Evolutionary conservation across 2,329 filamentous ascomycete species (phyloP).

Genomic region (Colletotrichum spaethianum): DNA sequence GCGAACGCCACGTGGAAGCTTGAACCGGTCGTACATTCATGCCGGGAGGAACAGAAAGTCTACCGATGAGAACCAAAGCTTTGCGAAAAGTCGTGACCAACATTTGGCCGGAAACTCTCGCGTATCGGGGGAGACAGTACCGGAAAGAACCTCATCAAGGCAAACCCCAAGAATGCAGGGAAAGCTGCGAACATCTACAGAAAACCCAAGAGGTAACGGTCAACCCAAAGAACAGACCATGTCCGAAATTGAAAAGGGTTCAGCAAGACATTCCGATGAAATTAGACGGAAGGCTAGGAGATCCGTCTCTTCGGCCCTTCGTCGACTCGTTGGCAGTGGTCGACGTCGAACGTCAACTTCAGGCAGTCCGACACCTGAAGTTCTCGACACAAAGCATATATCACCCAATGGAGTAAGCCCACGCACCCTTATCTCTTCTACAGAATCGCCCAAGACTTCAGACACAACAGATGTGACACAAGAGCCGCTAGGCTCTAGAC

Average conservation of each 20-base stretch:
- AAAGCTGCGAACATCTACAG: background rate
- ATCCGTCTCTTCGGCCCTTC: constrained; percentile 17
- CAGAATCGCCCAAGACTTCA: background rate
- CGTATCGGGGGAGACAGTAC: constrained; percentile 45
- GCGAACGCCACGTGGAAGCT: background rate
- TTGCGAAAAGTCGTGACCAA: background rate
- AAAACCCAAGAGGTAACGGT: background rate
- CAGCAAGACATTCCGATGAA: background rate
- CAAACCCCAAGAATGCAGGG: background rate
- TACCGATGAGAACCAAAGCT: background rate
- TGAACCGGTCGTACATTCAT: background rate
- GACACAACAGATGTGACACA: background rate
- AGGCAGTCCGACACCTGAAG: background rate
- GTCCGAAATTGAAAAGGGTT: background rate
- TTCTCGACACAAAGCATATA: background rate
- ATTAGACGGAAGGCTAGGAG: constrained; percentile 1
- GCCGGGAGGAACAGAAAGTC: background rate
- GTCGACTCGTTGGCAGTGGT: constrained; percentile 14
- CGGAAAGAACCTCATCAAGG: constrained; percentile 49
- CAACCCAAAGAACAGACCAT: background rate
- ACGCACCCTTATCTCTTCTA: background rate
- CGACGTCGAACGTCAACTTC: background rate
- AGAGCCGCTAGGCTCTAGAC: too few species aligned
- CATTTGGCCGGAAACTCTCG: constrained; percentile 23
- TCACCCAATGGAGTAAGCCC: background rate